Evolutionary conservation across 2,329 filamentous ascomycete species (phyloP).

Genomic region (Dactylellina haptotyla): DNA sequence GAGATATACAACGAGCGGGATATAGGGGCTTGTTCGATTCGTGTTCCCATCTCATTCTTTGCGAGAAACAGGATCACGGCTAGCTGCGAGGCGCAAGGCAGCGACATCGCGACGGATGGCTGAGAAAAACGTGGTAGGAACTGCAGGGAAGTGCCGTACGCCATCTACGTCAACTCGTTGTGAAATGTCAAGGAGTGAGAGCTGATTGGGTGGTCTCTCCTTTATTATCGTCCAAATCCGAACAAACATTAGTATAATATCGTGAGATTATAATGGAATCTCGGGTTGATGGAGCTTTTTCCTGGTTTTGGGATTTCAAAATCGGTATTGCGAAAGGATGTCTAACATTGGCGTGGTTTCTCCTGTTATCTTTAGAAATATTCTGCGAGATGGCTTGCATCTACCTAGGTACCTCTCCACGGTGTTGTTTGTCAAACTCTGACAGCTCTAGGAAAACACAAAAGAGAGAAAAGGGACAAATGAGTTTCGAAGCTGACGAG

Average conservation of each 20-base stretch:
- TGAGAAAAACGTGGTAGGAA: conserved; percentile 1
- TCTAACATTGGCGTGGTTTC: too few relatives aligned
- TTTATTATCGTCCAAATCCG: neutral
- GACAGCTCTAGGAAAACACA: too few relatives aligned
- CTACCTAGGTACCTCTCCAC: too few relatives aligned
- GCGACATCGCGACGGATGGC: neutral
- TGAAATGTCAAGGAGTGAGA: neutral
- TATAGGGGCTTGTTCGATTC: neutral
- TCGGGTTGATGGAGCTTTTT: neutral
- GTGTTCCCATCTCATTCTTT: neutral
- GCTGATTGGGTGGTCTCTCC: neutral
- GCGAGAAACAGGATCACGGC: too few relatives aligned
- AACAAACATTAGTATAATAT: neutral
- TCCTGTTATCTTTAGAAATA: neutral
- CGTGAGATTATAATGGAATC: neutral
- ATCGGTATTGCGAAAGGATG: too few relatives aligned
- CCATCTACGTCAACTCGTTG: neutral
- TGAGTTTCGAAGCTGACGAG: too few relatives aligned
- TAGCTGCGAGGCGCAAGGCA: neutral
- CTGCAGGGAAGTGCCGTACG: neutral
- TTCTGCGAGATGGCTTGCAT: neutral
- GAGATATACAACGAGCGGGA: neutral
- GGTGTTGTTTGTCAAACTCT: too few relatives aligned
- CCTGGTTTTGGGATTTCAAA: too few relatives aligned
- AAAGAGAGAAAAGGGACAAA: too few relatives aligned